phyloP scores from a whole-genome alignment of 2,329 filamentous ascomycete genomes.

The Fusarium scirpi region DNA sequence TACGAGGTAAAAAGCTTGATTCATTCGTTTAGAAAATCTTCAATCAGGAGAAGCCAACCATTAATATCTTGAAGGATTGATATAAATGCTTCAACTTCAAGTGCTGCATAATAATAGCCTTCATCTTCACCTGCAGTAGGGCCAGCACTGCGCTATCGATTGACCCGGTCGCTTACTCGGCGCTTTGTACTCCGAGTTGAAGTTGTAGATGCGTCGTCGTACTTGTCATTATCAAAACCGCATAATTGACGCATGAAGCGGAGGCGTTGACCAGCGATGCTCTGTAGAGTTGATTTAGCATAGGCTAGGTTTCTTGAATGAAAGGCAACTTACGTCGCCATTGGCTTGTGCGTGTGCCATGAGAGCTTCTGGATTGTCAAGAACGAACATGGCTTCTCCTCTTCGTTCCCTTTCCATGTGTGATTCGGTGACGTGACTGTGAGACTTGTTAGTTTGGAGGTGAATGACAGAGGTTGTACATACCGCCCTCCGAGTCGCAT shows the following conservation, averaged over 20 bases:
- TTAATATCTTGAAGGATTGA: not conserved
- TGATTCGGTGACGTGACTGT: slow-evolving; percentile 50
- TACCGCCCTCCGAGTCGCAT: slow-evolving; percentile 33
- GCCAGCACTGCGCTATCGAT: slow-evolving; percentile 18
- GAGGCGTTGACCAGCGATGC: slow-evolving; percentile 66
- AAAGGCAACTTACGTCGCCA: slow-evolving; percentile 61
- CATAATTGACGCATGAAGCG: slow-evolving; percentile 68
- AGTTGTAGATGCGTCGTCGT: not conserved
- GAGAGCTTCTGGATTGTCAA: slow-evolving; percentile 68
- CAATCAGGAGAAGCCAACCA: not conserved
- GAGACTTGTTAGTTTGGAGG: not conserved
- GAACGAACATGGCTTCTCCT: slow-evolving; percentile 64
- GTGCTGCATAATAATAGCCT: not conserved
- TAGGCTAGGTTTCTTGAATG: not conserved
- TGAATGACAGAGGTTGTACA: not conserved
- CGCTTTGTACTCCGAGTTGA: slow-evolving; percentile 29
- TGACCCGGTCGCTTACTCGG: slow-evolving; percentile 29
- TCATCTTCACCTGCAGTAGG: not conserved
- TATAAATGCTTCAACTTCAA: not conserved
- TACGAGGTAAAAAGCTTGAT: not conserved
- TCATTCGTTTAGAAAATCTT: not conserved
- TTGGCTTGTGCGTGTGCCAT: slow-evolving; percentile 69
- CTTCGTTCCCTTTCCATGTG: slow-evolving; percentile 59
- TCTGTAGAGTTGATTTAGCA: slow-evolving; percentile 54
- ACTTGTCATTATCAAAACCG: slow-evolving; percentile 57